Base-by-base conservation (phyloP, 106 monocot species). In the Apostasia ramifera region DNA sequence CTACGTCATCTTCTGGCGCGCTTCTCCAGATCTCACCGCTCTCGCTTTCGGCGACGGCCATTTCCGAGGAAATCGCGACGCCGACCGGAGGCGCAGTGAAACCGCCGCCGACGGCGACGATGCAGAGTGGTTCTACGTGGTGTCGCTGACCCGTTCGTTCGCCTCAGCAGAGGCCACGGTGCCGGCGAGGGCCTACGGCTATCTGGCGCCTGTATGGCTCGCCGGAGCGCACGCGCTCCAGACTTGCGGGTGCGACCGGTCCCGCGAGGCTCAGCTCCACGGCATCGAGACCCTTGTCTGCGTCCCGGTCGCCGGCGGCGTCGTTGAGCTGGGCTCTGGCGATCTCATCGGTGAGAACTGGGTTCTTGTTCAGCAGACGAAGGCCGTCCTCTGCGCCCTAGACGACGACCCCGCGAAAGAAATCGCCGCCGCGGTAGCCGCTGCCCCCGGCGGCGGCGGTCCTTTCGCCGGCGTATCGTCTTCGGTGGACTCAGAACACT, bases 1-100 rank as follows among this genome's bases (percentile, higher is more conserved):
- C 73, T 87, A 66, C 77, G 86, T 80, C 82, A 79, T 86, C 73
- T 67, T 80, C 78, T 86, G 86, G 86, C 86, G 73, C 39, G 69
- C 57, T 56, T 43, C 73, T 9, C 26, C 60, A 1, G 52, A 53
- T 63, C 44, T 5, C 40, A 14, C 46, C 81, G 77, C 3, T 84
- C 85, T 4, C 54, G 80, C 66, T 37, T 74, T 73, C 76, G 73
- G 73, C 8, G 81, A 76, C 37, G 81, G 85, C 38, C 40, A 72
- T 72, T 80, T 89, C 70, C 82, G 85, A 10, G 85, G 80, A 40
- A 63, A 10, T 52, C 46, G 46, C 47, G 60, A 55, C 39, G 53
- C 8, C 63, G 46, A 69, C 68, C 7, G 44, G n/a, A 56, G 9
- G 39, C 57, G 8, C 40, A 4, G 6, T 12, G 61, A 44, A 47